Conservation (phyloP, 2,329 filamentous ascomycete species). For the Colletotrichum salicis region DNA sequence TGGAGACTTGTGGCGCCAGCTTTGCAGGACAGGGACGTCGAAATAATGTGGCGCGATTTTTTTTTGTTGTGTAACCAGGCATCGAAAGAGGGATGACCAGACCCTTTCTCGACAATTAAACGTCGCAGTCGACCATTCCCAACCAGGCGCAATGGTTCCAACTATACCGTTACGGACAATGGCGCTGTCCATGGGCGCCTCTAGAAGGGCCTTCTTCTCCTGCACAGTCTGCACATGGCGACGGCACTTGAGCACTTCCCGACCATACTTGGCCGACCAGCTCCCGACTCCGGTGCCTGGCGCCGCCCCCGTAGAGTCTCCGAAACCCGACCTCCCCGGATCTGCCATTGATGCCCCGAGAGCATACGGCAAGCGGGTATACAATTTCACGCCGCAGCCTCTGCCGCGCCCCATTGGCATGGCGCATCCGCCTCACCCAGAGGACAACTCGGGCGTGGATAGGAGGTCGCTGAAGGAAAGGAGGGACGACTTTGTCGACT, state of each 20-base stretch:
- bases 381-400: conserved; percentile 67
- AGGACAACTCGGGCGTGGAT: conserved; percentile 86
- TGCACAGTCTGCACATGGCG: conserved; percentile 65
- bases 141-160: conserved; percentile 15
- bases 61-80: conserved; percentile 7
- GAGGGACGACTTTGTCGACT: conserved; percentile 83
- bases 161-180: conserved; percentile 39
- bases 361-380: conserved; percentile 65
- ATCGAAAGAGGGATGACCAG: not conserved
- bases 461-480: conserved; percentile 73
- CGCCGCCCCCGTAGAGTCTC: conserved; percentile 40
- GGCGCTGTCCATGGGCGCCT: conserved; percentile 43
- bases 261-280: conserved; percentile 47
- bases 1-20: conserved; percentile 27
- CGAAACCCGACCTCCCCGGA: conserved; percentile 52
- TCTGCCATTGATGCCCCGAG: conserved; percentile 68
- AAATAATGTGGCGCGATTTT: conserved; percentile 25
- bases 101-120: not conserved
- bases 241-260: conserved; percentile 58
- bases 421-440: conserved; percentile 74
- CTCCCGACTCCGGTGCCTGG: conserved; percentile 33
- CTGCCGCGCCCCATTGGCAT: conserved; percentile 84
- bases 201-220: conserved; percentile 46
- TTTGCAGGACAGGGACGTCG: not conserved
- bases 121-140: not conserved